A percentile compares a stretch with the other conserved stretches of the same genome.
phyloP scores from a whole-genome alignment of 164 flowering plant species.

The Tetrastigma voinierianum region DNA sequence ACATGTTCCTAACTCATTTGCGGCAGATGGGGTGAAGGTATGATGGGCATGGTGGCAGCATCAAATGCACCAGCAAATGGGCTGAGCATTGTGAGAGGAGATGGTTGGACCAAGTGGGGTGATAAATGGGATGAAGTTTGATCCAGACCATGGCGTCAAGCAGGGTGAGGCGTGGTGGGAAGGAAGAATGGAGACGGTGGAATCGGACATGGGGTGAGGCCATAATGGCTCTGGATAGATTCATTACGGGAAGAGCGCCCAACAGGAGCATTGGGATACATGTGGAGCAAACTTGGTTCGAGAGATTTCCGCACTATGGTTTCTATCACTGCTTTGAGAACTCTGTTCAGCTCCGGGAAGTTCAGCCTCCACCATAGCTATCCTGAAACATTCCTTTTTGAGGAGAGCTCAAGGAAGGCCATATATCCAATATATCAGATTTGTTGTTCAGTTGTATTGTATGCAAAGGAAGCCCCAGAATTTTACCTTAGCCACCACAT shows the following conservation, averaged over 20 bases:
- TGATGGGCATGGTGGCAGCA: conserved; percentile 86
- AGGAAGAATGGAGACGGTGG: conserved; percentile 87
- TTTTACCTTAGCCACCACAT: too few species aligned
- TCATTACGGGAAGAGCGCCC: conserved; percentile 94
- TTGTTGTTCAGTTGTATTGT: too few species aligned
- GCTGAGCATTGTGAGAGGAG: conserved; percentile 87
- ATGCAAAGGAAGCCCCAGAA: too few species aligned
- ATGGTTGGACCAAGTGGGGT: conserved; percentile 95
- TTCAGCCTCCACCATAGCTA: conserved; percentile 56
- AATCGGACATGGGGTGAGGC: conserved; percentile 96
- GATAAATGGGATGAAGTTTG: conserved; percentile 97
- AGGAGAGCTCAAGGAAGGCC: not conserved
- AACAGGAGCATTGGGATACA: conserved; percentile 99
- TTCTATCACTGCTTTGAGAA: conserved; percentile 80
- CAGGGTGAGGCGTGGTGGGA: conserved; percentile 99
- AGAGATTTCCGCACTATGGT: conserved; percentile 86
- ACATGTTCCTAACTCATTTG: not conserved
- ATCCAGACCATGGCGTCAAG: conserved; percentile 69
- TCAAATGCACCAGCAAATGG: conserved; percentile 98
- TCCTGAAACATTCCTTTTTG: not conserved
- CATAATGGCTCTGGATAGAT: conserved; percentile 99
- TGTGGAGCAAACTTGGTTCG: conserved; percentile 82
- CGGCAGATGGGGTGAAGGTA: conserved; percentile 98
- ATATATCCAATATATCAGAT: not conserved
- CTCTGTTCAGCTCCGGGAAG: conserved; percentile 78